Evolutionary conservation across 23 red algal genomes (phyloP).

Genomic region (Gracilaria gracilis): DNA sequence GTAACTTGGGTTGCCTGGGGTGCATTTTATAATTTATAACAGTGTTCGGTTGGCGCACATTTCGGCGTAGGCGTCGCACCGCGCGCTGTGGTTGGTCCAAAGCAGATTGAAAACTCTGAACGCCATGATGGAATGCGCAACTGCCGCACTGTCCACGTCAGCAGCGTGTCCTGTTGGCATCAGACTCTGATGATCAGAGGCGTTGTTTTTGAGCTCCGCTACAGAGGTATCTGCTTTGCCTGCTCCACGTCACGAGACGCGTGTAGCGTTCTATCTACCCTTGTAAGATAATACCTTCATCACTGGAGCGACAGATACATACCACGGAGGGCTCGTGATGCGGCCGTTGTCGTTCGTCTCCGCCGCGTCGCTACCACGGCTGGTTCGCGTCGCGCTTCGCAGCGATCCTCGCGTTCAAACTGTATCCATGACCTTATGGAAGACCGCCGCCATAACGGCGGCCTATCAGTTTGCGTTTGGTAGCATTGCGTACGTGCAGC

Average conservation of each 20-base stretch:
- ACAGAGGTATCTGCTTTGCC: too few relatives aligned
- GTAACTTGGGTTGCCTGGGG: too few relatives aligned
- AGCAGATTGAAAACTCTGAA: not conserved
- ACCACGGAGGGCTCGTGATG: too few relatives aligned
- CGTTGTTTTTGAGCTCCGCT: too few relatives aligned
- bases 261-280: too few relatives aligned
- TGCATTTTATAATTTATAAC: not conserved
- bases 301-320: too few relatives aligned
- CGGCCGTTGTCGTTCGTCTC: not conserved
- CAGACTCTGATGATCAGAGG: too few relatives aligned
- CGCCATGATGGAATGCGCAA: not conserved
- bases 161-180: not conserved
- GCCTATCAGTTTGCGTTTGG: slow-evolving; percentile 78
- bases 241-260: not conserved
- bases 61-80: too few relatives aligned
- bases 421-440: not conserved
- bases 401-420: not conserved
- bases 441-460: slow-evolving; percentile 36
- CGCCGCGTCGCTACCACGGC: not conserved
- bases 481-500: slow-evolving; percentile 14
- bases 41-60: not conserved
- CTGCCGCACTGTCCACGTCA: not conserved
- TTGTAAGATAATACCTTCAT: too few relatives aligned
- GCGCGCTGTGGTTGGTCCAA: slow-evolving; percentile 18
- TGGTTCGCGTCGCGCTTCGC: not conserved